These are phyloP conservation scores for Plasmopara muralis DNA, from an alignment of 352 stramenopile species.

Conservation along the genomic window DNA sequence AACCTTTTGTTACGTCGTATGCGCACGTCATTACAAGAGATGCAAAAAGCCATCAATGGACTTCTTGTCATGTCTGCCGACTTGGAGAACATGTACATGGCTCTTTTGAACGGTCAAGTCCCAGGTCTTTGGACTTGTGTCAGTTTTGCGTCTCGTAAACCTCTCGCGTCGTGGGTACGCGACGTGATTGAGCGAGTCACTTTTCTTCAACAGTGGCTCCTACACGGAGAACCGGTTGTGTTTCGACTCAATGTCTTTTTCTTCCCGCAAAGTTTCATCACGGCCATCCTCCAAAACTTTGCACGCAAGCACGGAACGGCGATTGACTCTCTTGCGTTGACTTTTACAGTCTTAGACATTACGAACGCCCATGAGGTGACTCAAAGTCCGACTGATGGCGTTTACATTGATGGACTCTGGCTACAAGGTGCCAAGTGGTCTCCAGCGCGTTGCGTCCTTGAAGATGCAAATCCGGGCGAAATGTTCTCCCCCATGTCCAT, in stretches of 20 bases:
- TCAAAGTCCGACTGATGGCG: slow-evolving; percentile 79
- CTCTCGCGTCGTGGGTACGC: slow-evolving; percentile 87
- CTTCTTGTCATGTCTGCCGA: slow-evolving; percentile 93
- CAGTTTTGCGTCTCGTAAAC: slow-evolving; percentile 91
- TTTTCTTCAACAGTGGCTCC: slow-evolving; percentile 91
- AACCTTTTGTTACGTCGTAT: slow-evolving; percentile 87
- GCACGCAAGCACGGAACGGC: slow-evolving; percentile 92
- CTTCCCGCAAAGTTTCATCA: slow-evolving; percentile 96
- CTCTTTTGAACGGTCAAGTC: slow-evolving; percentile 89
- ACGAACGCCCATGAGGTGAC: slow-evolving; percentile 47
- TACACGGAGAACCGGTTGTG: slow-evolving; percentile 83
- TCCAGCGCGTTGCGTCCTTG: slow-evolving; percentile 44
- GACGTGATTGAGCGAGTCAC: slow-evolving; percentile 83
- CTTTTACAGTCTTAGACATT: slow-evolving; percentile 78
- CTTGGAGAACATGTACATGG: slow-evolving; percentile 94
- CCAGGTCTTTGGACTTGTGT: slow-evolving; percentile 85
- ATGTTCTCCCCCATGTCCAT: slow-evolving; percentile 90
- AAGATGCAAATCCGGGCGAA: slow-evolving; percentile 83
- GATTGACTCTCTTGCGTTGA: slow-evolving; percentile 92
- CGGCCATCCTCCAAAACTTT: slow-evolving; percentile 91
- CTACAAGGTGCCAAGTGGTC: slow-evolving; percentile 87
- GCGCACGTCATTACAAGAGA: slow-evolving; percentile 69
- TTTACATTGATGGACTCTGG: slow-evolving; percentile 89
- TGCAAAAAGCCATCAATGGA: slow-evolving; percentile 78
- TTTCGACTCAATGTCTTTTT: slow-evolving; percentile 93